Base-by-base conservation (phyloP, 306 rosid genomes). In the Argentina anserina region DNA sequence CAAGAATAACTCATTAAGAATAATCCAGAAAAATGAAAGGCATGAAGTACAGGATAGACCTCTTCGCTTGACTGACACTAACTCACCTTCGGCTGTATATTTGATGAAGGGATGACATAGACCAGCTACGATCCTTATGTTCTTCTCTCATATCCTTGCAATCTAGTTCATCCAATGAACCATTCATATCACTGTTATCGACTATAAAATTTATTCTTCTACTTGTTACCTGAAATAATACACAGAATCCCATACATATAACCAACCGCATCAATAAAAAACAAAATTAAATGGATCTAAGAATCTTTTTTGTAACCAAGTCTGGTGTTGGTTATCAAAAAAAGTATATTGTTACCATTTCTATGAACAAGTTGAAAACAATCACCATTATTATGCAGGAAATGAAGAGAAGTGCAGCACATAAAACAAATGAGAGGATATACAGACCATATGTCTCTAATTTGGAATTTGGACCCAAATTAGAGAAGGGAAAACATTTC, bases 1-100 rank as follows among this genome's bases (percentile, higher is more conserved):
- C 31, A 53, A 55, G 56, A 72, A 72, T 6, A 67, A 26, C 33
- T 46, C 14, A 53, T 31, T 33, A 50, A 62, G 39, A 80, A 61
- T 17, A 70, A 70, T 52, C 23, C 69, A n/a, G 50, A 71, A 31
- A 39, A 36, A 67, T 43, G 34, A 39, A 61, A 31, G 33, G 33
- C 33, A 43, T 40, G 56, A 60, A 70, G 78, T 61, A 45, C 67
- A 41, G 59, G 69, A 79, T 50, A 55, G 17, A 50, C 14, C 64
- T 65, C 64, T 46, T 55, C 67, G 60, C 62, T 73, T 87, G 78
- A 7, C 21, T 14, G 34, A 29, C 21, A 52, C 64, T 62, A 34
- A 60, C 75, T 88, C 81, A 94, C 99, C 99, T 91, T 55, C 97
- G 87, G 80, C 99, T 89, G 81, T 89, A 88, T 59, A 94, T 90